These are phyloP conservation scores for Neurospora tetrasperma DNA, from an alignment of 495 filamentous ascomycete species.

Conservation along the genomic window DNA sequence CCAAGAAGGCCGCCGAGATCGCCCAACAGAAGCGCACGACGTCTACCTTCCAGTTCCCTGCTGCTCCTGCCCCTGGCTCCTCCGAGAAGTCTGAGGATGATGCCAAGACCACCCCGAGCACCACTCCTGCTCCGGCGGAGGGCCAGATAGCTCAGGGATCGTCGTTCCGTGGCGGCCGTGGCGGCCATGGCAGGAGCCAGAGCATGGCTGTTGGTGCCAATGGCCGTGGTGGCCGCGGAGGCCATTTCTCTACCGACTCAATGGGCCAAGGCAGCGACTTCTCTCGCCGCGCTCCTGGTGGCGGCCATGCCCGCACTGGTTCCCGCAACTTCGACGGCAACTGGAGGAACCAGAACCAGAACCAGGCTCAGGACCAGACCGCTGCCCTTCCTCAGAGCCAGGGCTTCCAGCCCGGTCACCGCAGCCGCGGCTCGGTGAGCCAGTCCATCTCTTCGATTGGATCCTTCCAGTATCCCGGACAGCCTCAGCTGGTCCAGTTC, in stretches of 20 bases:
- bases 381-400: constrained; percentile 53
- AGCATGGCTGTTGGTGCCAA: constrained; percentile 51
- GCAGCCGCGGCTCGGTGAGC: constrained; percentile 70
- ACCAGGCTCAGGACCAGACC: constrained; percentile 43
- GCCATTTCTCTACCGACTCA: constrained; percentile 27
- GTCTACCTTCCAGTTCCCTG: constrained; percentile 89
- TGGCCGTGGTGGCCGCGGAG: constrained; percentile 35
- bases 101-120: constrained; percentile 24
- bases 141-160: constrained; percentile 39
- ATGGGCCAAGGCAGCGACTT: constrained; percentile 45
- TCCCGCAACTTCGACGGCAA: constrained; percentile 97
- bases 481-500: constrained; percentile 82
- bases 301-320: constrained; percentile 63
- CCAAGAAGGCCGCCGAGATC: constrained; percentile 93
- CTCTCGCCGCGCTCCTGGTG: constrained; percentile 55
- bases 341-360: constrained; percentile 83
- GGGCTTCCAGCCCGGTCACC: constrained; percentile 87
- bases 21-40: constrained; percentile 95
- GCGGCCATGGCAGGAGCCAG: constrained; percentile 50
- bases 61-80: constrained; percentile 51
- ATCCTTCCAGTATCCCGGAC: constrained; percentile 81
- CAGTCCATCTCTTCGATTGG: constrained; percentile 81
- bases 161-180: constrained; percentile 33
- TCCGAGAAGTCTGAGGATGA: constrained; percentile 46
- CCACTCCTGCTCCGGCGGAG: constrained; percentile 34